Evolutionary conservation across 2,329 filamentous ascomycete genomes (phyloP), one percentile per base, ranked within the genome.

Genomic region (Aspergillus hiratsukae): DNA sequence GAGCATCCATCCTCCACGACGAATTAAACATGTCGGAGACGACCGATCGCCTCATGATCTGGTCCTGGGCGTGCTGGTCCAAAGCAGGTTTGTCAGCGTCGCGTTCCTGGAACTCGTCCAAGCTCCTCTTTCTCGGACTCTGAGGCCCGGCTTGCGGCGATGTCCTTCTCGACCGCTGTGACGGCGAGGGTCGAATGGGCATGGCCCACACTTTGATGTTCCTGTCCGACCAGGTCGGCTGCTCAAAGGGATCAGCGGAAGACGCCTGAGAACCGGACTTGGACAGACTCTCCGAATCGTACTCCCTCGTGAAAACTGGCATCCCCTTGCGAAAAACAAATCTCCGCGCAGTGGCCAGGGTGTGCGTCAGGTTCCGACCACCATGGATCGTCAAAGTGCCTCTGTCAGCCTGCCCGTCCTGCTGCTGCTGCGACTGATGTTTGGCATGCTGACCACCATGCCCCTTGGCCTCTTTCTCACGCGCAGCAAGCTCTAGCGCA

Each of bases 241-340:
- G 71, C 48, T 72, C 71, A 28, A 66, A 69, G 2, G 65, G 63
- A 57, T 71, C 64, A 25, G 19, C 11, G 11, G 43, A 4, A 10
- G 56, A 63, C 27, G 48, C 48, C 17, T 45, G 56, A 27, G 59
- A 27, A 58, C 55, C 25, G 64, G 68, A 40, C 67, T 65, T 67
- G 35, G 59, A 58, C 53, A 64, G 52, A 43, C 55, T 65, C 50
- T 68, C 66, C n/a, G 58, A 67, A 43, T 78, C 75, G 50, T 89
- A 82, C 72, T 99, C 94, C 60, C 84, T 80, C 1, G 87, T 80
- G 31, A 76, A 78, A n/a, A 97, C 75, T 0, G 88, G 87, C 69
- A 96, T 81, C 0, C 90, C 87, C 64, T 90, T 91, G 40, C 94
- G 83, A 66, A 97, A 93, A 51, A 97, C 85, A 72, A 96, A 96